Evolutionary conservation across 352 stramenopile genomes (phyloP).

Genomic region (Phytophthora cryptogea): DNA sequence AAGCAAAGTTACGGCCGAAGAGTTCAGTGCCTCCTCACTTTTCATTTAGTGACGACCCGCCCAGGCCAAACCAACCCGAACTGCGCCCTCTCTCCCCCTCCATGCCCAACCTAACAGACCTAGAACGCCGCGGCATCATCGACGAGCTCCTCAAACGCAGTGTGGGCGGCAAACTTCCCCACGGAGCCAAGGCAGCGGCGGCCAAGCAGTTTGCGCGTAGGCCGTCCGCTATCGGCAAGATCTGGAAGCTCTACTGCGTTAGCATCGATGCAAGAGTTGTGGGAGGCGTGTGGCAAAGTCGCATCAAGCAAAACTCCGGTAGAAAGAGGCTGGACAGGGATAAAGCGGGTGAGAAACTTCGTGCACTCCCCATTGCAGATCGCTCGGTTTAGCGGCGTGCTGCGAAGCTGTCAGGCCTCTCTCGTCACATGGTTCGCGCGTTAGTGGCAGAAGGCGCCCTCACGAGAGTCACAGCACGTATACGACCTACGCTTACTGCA

Average conservation of each 20-base stretch:
- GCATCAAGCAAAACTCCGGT: neutral
- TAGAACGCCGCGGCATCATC: neutral
- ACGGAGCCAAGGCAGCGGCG: neutral
- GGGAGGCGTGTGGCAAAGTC: neutral
- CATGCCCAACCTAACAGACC: neutral
- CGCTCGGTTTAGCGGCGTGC: conserved; percentile 1
- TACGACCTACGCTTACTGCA: neutral
- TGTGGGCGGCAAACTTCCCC: neutral
- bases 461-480: neutral
- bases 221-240: neutral
- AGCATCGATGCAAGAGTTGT: neutral
- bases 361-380: neutral
- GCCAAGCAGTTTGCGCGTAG: neutral
- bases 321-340: neutral
- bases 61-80: neutral
- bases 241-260: neutral
- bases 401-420: neutral
- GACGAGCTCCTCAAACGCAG: neutral
- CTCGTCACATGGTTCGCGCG: neutral
- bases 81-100: neutral
- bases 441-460: neutral
- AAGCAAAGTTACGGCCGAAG: too few species aligned
- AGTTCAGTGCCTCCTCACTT: too few species aligned
- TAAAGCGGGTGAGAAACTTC: neutral
- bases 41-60: too few species aligned